Evolutionary conservation across 1,284 basidiomycete species (phyloP), one percentile per base, ranked within the genome.

Genomic region (Ustilago nuda): DNA sequence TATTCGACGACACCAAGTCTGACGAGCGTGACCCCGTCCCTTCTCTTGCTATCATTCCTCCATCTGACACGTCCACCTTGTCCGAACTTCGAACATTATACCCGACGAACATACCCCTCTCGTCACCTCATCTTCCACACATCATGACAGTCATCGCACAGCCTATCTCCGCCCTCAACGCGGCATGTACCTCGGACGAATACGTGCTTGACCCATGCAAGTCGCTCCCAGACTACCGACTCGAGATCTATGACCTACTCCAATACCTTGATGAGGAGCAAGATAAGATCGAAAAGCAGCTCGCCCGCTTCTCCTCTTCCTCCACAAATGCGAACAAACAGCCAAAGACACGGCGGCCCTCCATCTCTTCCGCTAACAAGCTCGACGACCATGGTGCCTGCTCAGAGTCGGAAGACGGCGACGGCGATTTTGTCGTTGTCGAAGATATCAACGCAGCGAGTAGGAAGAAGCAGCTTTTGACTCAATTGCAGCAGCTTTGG

Each of bases 201-300:
- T 53, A 65, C 37, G 68, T 57, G 17, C 46, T 76, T 8, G 73
- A 76, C 11, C 73, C 73, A 15, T 65, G 68, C 61, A 76, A 76
- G 35, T 66, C 67, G 1, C 48, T 75, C 15, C 60, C 72, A 4
- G 73, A 76, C 65, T 76, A 76, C n/a, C 73, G 73, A 2, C 68
- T 65, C 46, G 73, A 76, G 55, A 76, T 71, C 60, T 76, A 76
- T 59, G 68, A 76, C 39, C 52, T 76, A 33, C 61, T 76, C 9
- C 73, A 76, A 43, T 68, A 61, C 52, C 68, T 76, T 50, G 73
- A 76, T 53, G 73, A 76, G 13, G 64, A 76, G 58, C 73, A 76
- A 41, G 73, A 76, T 43, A 65, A 67, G 68, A 76, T 71, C 51
- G 73, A 76, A 8, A 62, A 67, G 56, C 58, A 67, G 9, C 73